A percentile compares a stretch with the other conserved stretches of the same genome.
These are phyloP conservation scores for Eugenia klotzschiana DNA, from an alignment of 441 rosid species.

Conservation along the genomic window DNA sequence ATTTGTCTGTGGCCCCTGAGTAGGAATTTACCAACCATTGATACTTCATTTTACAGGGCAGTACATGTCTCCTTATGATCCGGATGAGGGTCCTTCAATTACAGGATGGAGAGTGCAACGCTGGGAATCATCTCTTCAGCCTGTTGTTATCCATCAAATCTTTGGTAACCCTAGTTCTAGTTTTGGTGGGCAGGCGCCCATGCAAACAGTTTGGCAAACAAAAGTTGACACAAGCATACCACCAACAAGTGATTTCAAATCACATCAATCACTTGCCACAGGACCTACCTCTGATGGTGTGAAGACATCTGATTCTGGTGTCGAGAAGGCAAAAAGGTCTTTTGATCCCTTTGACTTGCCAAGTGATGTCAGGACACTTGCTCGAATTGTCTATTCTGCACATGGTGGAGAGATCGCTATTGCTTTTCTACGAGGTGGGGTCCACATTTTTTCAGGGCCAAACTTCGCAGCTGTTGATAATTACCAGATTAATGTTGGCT, in stretches of 20 bases:
- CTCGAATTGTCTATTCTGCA: slow-evolving; percentile 92
- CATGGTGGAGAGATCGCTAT: slow-evolving; percentile 98
- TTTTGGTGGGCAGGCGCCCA: slow-evolving; percentile 95
- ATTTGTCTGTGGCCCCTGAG: not conserved
- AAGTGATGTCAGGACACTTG: slow-evolving; percentile 90
- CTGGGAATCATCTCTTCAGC: slow-evolving; percentile 97
- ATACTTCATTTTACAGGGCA: slow-evolving; percentile 49
- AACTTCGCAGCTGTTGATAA: slow-evolving; percentile 73
- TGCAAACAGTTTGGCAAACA: slow-evolving; percentile 94
- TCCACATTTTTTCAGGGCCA: slow-evolving; percentile 97
- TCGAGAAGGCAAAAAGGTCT: slow-evolving; percentile 48
- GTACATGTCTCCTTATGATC: slow-evolving; percentile 98
- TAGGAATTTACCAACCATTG: not conserved
- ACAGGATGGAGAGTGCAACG: slow-evolving; percentile 99
- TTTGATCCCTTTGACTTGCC: slow-evolving; percentile 99
- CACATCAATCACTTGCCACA: slow-evolving; percentile 36
- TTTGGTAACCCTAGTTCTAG: slow-evolving; percentile 91
- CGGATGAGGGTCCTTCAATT: slow-evolving; percentile 99
- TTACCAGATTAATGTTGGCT: slow-evolving; percentile 92
- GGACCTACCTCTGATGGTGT: slow-evolving; percentile 43
- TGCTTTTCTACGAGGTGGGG: slow-evolving; percentile 94
- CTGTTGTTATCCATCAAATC: slow-evolving; percentile 93
- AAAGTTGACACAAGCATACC: slow-evolving; percentile 93
- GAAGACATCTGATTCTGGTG: slow-evolving; percentile 39
- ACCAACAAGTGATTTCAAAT: slow-evolving; percentile 71